Evolutionary conservation across 2,329 filamentous ascomycete genomes (phyloP), one percentile per base, ranked within the genome.

Genomic region (Fusarium lateritium): DNA sequence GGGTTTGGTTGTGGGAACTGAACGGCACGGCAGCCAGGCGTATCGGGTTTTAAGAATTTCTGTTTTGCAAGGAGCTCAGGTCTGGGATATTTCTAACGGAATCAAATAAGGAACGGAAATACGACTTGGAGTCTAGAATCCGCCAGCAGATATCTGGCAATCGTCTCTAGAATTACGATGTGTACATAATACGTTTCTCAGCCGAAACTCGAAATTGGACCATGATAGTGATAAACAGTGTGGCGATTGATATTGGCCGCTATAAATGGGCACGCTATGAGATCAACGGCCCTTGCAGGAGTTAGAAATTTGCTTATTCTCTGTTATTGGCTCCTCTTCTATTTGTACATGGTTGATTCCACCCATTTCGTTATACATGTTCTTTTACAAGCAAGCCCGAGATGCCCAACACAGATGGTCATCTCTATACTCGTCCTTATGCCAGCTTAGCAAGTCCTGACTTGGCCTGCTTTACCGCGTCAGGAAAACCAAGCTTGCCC

Each of bases 381-480:
- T 24, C 28, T 42, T 33, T n/a, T 26, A 10, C 11, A 13, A 19
- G 28, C 13, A 52, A 24, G 15, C 45, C 40, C 22, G 34, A 46
- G 31, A 24, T 36, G 36, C 44, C 39, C 21, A 51, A 47, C 40
- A 31, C 7, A 22, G 24, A 26, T n/a, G 17, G 33, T 22, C 10
- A 15, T 67, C 40, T 54, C 15, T 24, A 31, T 15, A 43, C 9
- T 28, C 19, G 26, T 15, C 21, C n/a, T 66, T 45, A 58, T 31
- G 69, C 57, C 44, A 81, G 58, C 39, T 70, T 77, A 44, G 75
- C 78, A 50, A 91, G 75, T 1, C 86, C 86, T 15, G 83, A 81
- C 52, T 86, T 80, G 3, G 88, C 86, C 73, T 88, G 85, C 52
- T 76, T 76, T 10, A 87, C 78, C 2, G 86, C 88, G 4, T 84